phyloP scores from a whole-genome alignment of 768 basidiomycete genomes.

The Pulveroboletus sp. region DNA sequence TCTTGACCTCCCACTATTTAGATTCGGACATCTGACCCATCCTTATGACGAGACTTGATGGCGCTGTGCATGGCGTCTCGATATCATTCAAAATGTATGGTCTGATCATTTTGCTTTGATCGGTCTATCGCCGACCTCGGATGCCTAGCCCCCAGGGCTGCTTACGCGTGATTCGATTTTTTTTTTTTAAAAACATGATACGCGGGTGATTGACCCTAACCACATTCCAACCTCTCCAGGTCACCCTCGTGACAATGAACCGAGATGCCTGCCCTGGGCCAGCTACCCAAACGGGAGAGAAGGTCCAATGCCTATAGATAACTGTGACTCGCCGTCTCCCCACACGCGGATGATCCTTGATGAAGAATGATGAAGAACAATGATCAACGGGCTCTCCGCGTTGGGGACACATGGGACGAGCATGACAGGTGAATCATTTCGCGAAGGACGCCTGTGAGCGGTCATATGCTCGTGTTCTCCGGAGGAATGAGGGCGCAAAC shows the following conservation, averaged over 20 bases:
- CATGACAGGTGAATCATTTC: conserved; percentile 18
- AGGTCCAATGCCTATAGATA: neutral
- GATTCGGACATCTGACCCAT: no score
- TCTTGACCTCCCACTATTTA: neutral
- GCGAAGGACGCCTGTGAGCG: conserved; percentile 19
- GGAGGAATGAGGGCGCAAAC: conserved; percentile 1
- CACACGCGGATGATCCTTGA: conserved; percentile 7
- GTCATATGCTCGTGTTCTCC: conserved; percentile 8
- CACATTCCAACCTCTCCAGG: neutral
- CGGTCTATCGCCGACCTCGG: neutral
- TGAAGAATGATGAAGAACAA: neutral
- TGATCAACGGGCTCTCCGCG: conserved; percentile 7
- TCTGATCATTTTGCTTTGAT: conserved; percentile 2
- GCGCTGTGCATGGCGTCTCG: neutral
- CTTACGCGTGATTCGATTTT: no score
- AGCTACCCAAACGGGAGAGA: neutral
- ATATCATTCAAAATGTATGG: neutral
- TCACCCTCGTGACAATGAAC: neutral
- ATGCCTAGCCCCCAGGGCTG: neutral
- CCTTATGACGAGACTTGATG: neutral
- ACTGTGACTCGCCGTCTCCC: conserved; percentile 5
- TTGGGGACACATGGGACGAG: conserved; percentile 7
- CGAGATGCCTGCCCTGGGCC: neutral
- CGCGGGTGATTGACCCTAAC: no score
- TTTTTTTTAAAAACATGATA: no score